Conservation (phyloP, 371 early-diverging fungal species). For the Saksenaea vasiformis region DNA sequence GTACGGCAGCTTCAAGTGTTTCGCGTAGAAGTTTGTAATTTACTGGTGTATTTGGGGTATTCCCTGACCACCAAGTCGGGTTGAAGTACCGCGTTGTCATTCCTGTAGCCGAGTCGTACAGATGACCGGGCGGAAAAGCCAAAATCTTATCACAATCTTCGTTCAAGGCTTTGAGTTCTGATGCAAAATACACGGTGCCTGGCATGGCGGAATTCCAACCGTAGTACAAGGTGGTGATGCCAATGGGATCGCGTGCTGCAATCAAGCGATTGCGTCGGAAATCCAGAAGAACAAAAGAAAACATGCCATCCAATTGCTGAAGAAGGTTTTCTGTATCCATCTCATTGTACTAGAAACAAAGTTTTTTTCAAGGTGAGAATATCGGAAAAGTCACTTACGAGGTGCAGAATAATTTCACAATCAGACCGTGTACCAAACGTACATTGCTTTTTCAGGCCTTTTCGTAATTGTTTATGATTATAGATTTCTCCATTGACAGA, state of each 20-base stretch:
- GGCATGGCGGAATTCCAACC: constrained; percentile 85
- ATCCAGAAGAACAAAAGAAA: constrained; percentile 92
- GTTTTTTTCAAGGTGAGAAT: not conserved
- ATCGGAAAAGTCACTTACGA: constrained; percentile 60
- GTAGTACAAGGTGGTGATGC: constrained; percentile 96
- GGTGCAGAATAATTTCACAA: constrained; percentile 93
- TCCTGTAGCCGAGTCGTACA: constrained; percentile 78
- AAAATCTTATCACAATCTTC: constrained; percentile 94
- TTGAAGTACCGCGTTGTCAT: constrained; percentile 85
- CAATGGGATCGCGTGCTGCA: constrained; percentile 95
- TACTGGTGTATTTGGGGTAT: constrained; percentile 55
- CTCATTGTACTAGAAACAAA: constrained; percentile 75
- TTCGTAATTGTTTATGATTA: constrained; percentile 89
- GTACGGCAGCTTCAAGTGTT: constrained; percentile 82
- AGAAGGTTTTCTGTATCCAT: constrained; percentile 80
- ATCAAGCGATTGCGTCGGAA: constrained; percentile 76
- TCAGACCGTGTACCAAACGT: constrained; percentile 94
- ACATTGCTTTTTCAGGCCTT: constrained; percentile 65
- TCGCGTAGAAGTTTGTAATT: constrained; percentile 76
- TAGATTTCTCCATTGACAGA: constrained; percentile 98
- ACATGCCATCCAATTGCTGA: constrained; percentile 92
- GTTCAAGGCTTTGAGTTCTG: constrained; percentile 93
- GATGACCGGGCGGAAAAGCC: constrained; percentile 95
- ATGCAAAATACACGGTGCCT: constrained; percentile 87
- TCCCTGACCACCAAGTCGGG: constrained; percentile 86